phyloP scores from a whole-genome alignment of 495 filamentous ascomycete species.

The Glutinoglossum americanum region DNA sequence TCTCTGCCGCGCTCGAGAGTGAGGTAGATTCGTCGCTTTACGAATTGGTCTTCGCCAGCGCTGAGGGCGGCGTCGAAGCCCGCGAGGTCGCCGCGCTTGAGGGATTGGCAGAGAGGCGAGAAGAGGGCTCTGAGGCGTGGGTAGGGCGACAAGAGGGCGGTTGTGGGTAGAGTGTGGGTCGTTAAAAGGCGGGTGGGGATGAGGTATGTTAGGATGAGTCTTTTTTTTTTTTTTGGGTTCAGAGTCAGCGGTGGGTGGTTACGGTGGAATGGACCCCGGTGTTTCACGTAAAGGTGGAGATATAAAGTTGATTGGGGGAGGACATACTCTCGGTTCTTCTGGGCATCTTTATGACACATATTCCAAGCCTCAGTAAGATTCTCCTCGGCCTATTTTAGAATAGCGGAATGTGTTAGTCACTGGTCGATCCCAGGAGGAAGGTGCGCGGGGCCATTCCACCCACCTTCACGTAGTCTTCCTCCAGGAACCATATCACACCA shows the following conservation, averaged over 20 bases:
- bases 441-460: constrained; percentile 3
- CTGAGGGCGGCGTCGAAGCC: constrained; percentile 70
- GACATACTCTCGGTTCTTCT: constrained; percentile 57
- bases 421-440: background rate
- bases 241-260: background rate
- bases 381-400: constrained; percentile 41
- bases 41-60: constrained; percentile 66
- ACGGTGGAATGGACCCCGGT: too few relatives aligned
- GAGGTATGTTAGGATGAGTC: constrained; percentile 84
- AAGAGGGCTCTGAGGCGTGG: constrained; percentile 64
- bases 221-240: constrained; percentile 21
- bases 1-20: constrained; percentile 83
- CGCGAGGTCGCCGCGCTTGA: constrained; percentile 59
- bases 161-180: constrained; percentile 58
- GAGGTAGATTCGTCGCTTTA: constrained; percentile 86
- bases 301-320: background rate
- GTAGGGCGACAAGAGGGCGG: constrained; percentile 44
- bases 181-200: constrained; percentile 81
- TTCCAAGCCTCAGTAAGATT: constrained; percentile 57
- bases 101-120: constrained; percentile 49
- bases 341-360: constrained; percentile 47
- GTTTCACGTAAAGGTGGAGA: too few relatives aligned
- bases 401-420: background rate
- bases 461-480: constrained; percentile 73
- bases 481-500: constrained; percentile 72